Percentiles rank a stretch among this genome's conserved stretches.
phyloP scores from a whole-genome alignment of 1,139 yeast genomes.

The Eremothecium gossypii region DNA sequence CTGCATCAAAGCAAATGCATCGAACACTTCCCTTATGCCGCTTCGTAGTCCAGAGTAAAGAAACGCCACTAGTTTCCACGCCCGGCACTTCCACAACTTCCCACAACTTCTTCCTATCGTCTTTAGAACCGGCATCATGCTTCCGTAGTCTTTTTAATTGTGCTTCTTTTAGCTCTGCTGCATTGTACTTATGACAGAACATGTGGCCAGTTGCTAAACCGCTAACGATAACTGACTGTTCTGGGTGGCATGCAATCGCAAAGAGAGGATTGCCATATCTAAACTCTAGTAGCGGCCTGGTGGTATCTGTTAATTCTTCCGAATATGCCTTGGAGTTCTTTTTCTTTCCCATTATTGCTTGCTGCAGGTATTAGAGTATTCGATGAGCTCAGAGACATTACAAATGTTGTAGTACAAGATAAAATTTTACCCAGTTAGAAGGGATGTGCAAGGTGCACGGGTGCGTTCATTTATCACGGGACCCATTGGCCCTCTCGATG shows the following conservation, averaged over 20 bases:
- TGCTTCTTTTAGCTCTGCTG: slow-evolving; percentile 28
- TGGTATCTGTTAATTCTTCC: slow-evolving; percentile 33
- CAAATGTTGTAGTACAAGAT: not conserved
- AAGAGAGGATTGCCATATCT: slow-evolving; percentile 56
- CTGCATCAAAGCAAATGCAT: slow-evolving; percentile 55
- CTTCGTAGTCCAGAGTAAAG: slow-evolving; percentile 69
- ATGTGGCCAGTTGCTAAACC: slow-evolving; percentile 81
- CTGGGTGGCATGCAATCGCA: slow-evolving; percentile 74
- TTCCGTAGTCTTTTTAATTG: no score
- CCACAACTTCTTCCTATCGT: slow-evolving; percentile 40
- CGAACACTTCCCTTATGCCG: slow-evolving; percentile 89
- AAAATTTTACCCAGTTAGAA: not conserved
- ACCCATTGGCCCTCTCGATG: slow-evolving; percentile 32
- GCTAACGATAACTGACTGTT: slow-evolving; percentile 49
- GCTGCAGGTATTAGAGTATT: not conserved
- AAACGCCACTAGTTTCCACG: slow-evolving; percentile 30
- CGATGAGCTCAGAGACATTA: not conserved
- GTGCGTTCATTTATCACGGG: not conserved
- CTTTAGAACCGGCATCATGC: slow-evolving; percentile 21
- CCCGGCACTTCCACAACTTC: slow-evolving; percentile 30
- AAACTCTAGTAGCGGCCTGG: slow-evolving; percentile 46
- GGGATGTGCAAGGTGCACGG: not conserved
- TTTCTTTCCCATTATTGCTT: slow-evolving; percentile 16
- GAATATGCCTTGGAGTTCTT: slow-evolving; percentile 25
- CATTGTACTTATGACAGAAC: slow-evolving; percentile 47